Evolutionary conservation across 1,284 basidiomycete genomes (phyloP).

Genomic region (Sporisorium exsertum): DNA sequence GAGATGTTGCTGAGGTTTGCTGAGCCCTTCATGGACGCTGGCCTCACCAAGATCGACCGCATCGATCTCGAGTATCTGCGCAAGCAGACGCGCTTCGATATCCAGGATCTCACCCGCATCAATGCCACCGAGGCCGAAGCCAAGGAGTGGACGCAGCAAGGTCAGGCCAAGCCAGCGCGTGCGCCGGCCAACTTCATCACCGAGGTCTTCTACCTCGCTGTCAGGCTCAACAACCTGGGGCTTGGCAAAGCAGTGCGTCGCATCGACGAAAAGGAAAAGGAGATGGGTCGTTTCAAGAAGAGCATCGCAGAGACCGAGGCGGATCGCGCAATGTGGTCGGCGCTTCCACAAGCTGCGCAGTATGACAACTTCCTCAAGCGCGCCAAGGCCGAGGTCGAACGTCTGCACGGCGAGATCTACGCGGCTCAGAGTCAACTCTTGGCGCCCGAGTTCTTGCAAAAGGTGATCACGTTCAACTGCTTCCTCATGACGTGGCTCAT

Average conservation of each 20-base stretch:
- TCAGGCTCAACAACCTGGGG: conserved; percentile 67
- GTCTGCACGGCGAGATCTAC: conserved; percentile 73
- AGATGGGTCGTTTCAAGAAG: conserved; percentile 73
- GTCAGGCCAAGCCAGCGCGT: conserved; percentile 8
- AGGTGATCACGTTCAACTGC: conserved; percentile 83
- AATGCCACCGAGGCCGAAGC: conserved; percentile 66
- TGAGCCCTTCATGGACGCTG: conserved; percentile 96
- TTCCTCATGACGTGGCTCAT: conserved; percentile 96
- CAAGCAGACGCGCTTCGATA: conserved; percentile 61
- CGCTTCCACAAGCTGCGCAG: conserved; percentile 56
- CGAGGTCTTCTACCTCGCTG: conserved; percentile 85
- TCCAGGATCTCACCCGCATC: conserved; percentile 62
- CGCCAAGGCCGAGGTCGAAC: conserved; percentile 55
- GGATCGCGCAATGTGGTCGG: conserved; percentile 55
- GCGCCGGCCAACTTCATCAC: conserved; percentile 84
- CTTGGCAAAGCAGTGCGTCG: conserved; percentile 73
- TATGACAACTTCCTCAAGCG: conserved; percentile 68
- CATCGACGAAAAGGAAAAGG: conserved; percentile 81
- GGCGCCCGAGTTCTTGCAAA: conserved; percentile 85
- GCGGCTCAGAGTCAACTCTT: conserved; percentile 87
- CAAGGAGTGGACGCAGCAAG: conserved; percentile 54
- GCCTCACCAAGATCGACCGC: conserved; percentile 85
- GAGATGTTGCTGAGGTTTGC: conserved; percentile 85
- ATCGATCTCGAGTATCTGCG: conserved; percentile 81
- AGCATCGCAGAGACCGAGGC: conserved; percentile 82